These are phyloP conservation scores for Aspergillus sp. DNA, from an alignment of 2,329 filamentous ascomycete species.

Conservation along the genomic window DNA sequence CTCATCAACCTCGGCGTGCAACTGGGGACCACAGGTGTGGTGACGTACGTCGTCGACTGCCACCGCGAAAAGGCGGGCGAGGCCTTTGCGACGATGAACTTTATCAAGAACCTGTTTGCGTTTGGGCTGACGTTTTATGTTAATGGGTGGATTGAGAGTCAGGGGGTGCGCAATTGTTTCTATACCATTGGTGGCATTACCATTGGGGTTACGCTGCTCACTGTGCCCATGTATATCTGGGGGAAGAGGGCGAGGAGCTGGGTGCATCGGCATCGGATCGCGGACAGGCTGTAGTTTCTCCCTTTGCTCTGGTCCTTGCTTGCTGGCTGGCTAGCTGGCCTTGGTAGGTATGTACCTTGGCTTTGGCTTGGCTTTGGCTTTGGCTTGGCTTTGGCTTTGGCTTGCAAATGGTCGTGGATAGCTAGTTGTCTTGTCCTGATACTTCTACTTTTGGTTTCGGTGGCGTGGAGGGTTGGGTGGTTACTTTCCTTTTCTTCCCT, in stretches of 20 bases:
- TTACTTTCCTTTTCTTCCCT: neutral
- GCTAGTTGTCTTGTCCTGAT: neutral
- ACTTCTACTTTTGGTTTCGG: neutral
- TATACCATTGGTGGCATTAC: slow-evolving; percentile 46
- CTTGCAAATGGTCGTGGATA: neutral
- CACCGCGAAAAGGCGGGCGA: slow-evolving; percentile 45
- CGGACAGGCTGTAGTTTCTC: slow-evolving; percentile 20
- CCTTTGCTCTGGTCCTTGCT: neutral
- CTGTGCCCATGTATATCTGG: slow-evolving; percentile 33
- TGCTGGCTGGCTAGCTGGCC: too few relatives aligned
- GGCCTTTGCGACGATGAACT: slow-evolving; percentile 46
- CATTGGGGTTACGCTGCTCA: slow-evolving; percentile 32
- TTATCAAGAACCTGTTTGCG: slow-evolving; percentile 42
- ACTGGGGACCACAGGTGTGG: slow-evolving; percentile 43
- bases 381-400: too few relatives aligned
- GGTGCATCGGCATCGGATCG: slow-evolving; percentile 27
- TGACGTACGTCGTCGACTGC: slow-evolving; percentile 47
- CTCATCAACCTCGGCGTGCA: slow-evolving; percentile 44
- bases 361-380: too few relatives aligned
- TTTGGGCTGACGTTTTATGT: slow-evolving; percentile 43
- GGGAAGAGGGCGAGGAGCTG: slow-evolving; percentile 29
- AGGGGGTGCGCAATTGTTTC: slow-evolving; percentile 44
- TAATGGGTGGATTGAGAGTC: slow-evolving; percentile 45
- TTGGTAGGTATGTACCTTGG: too few relatives aligned
- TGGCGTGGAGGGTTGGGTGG: too few relatives aligned